Evolutionary conservation across 1,139 yeast species (phyloP).

Genomic region (Scheffersomyces quercinus): DNA sequence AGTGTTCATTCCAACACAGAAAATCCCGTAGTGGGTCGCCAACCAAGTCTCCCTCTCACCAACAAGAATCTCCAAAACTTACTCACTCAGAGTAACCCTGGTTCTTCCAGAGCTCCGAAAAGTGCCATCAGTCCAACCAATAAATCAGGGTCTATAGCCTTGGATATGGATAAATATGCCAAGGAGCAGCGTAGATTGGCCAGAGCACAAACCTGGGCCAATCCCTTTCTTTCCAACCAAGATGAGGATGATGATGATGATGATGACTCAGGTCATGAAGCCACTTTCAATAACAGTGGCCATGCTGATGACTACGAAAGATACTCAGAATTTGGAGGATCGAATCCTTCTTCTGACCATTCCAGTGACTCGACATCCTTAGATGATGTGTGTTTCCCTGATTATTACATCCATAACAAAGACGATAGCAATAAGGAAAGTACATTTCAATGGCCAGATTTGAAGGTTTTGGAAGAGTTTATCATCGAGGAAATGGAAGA

Average conservation of each 20-base stretch:
- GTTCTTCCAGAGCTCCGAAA: background rate
- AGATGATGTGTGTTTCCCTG: constrained; percentile 65
- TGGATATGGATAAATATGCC: constrained; percentile 43
- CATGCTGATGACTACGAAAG: constrained; percentile 19
- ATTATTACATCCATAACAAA: constrained; percentile 35
- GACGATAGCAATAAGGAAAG: constrained; percentile 20
- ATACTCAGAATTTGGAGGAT: constrained; percentile 45
- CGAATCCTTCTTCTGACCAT: constrained; percentile 74
- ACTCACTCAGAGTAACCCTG: constrained; percentile 8
- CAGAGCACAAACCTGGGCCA: constrained; percentile 14
- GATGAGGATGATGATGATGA: constrained; percentile 3
- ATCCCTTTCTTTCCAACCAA: constrained; percentile 13
- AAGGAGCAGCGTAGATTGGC: constrained; percentile 35
- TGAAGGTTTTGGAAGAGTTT: constrained; percentile 71
- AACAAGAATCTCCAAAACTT: constrained; percentile 37
- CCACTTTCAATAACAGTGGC: constrained; percentile 5
- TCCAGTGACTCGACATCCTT: constrained; percentile 71
- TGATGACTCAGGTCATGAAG: background rate
- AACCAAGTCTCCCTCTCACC: constrained; percentile 33
- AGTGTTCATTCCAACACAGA: background rate
- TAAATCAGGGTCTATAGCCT: constrained; percentile 26
- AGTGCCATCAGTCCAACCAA: constrained; percentile 11
- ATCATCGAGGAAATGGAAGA: constrained; percentile 65
- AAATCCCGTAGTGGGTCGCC: background rate
- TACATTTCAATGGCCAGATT: constrained; percentile 72